Evolutionary conservation across 2,329 filamentous ascomycete genomes (phyloP), one percentile per base, ranked within the genome.

Genomic region (Fusarium guadeloupense): DNA sequence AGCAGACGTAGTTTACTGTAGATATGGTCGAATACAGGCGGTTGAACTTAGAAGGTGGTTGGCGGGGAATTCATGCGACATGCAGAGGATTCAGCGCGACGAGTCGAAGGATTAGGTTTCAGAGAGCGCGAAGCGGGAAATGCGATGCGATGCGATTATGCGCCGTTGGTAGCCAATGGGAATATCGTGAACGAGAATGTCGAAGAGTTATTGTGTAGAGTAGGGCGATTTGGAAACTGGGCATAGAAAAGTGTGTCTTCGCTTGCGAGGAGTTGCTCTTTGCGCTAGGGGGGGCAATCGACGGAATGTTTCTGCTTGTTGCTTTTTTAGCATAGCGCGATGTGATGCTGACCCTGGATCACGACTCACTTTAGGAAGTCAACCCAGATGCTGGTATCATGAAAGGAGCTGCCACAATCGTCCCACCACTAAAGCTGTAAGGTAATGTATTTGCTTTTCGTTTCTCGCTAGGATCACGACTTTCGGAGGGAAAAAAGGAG

Each of bases 391-490:
- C 9, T 55, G 49, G 53, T 33, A 51, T 49, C 33, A 59, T n/a
- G n/a, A 39, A 53, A 57, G 37, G 40, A 56, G 46, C 47, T 62
- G 50, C 59, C 58, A 62, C 63, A 67, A 60, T 70, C 54, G 67
- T 69, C 64, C 62, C 65, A 69, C 67, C 34, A 48, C 43, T 41
- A 44, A 38, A 57, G 38, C 57, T 43, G 59, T 70, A 46, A 50
- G 60, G 49, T 57, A 64, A 65, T 63, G 42, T 52, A 59, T 56
- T 70, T 68, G 57, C 66, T 67, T 68, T 70, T 69, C 52, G 33
- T 44, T 43, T 51, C 54, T 57, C 31, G 44, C 45, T 65, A 59
- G 59, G 60, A 58, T 59, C 53, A 61, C 63, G 53, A 63, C 31
- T 44, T 65, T 54, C 34, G 30, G 56, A 51, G 43, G 51, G 45